These are phyloP conservation scores for Colletotrichum magnum DNA, from an alignment of 2,329 filamentous ascomycete genomes.

Conservation along the genomic window DNA sequence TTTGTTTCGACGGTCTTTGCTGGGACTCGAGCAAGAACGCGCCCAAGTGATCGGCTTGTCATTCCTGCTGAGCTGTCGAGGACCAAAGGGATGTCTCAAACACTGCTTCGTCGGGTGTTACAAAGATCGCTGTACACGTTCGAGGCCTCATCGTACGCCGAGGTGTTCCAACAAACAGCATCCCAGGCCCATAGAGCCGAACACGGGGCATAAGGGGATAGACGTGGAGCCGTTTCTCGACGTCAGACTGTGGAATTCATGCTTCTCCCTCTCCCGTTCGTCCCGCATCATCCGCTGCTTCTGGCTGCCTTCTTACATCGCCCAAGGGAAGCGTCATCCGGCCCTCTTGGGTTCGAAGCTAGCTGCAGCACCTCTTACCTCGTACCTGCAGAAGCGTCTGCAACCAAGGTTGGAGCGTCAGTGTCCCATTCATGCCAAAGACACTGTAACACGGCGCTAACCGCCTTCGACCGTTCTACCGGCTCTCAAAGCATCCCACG, in stretches of 20 bases:
- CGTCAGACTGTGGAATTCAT: slow-evolving; percentile 22
- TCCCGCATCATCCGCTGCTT: slow-evolving; percentile 18
- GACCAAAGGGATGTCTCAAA: slow-evolving; percentile 39
- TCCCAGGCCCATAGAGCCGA: slow-evolving; percentile 1
- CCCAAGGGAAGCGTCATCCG: not conserved
- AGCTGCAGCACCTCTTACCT: slow-evolving; percentile 36
- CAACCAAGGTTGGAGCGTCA: slow-evolving; percentile 25
- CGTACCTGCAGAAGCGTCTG: slow-evolving; percentile 46
- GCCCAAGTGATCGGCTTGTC: slow-evolving; percentile 11
- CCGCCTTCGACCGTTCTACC: slow-evolving; percentile 25
- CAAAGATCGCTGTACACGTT: slow-evolving; percentile 30
- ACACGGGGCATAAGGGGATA: no score
- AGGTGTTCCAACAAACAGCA: slow-evolving; percentile 30
- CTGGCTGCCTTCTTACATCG: slow-evolving; percentile 33
- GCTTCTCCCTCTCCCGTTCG: slow-evolving; percentile 28
- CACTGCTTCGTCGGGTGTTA: slow-evolving; percentile 14
- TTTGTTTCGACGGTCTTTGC: slow-evolving; percentile 1
- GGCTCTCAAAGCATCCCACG: slow-evolving; percentile 22
- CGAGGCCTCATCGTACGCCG: slow-evolving; percentile 18
- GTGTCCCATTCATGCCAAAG: slow-evolving; percentile 36
- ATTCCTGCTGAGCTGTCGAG: slow-evolving; percentile 29
- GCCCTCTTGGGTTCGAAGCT: slow-evolving; percentile 1
- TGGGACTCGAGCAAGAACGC: slow-evolving; percentile 25
- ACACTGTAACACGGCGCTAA: slow-evolving; percentile 34
- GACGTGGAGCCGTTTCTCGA: not conserved